Conservation (phyloP, 768 basidiomycete genomes). For the Termitomyces eurrhizus region DNA sequence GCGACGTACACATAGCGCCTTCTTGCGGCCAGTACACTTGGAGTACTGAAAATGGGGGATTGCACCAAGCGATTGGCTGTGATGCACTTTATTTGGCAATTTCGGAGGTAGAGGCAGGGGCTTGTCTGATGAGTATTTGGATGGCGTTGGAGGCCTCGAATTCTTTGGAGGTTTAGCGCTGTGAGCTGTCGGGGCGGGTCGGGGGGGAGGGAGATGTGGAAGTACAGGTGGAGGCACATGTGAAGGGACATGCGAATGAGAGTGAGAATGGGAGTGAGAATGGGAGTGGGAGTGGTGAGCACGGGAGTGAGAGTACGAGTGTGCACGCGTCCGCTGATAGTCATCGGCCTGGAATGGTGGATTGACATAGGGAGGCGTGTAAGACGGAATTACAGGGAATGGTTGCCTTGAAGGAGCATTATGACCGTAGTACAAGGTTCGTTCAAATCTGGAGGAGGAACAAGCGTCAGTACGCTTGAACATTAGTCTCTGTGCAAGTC, state of each 20-base stretch:
- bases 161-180: constrained; percentile 2
- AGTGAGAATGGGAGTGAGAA: constrained; percentile 10
- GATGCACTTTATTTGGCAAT: constrained; percentile 4
- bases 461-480: not conserved
- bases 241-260: constrained; percentile 21
- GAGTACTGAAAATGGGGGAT: constrained; percentile 59
- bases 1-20: constrained; percentile 71
- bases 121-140: constrained; percentile 3
- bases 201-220: not conserved
- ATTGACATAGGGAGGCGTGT: constrained; percentile 10
- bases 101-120: constrained; percentile 4
- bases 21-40: constrained; percentile 72
- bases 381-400: constrained; percentile 7
- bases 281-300: constrained; percentile 14
- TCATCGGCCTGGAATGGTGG: constrained; percentile 2
- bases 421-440: constrained; percentile 13
- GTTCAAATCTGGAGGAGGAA: constrained; percentile 15
- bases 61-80: constrained; percentile 12
- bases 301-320: constrained; percentile 15
- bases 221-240: not conserved
- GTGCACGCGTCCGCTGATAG: constrained; percentile 7
- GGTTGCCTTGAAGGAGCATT: constrained; percentile 11
- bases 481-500: not conserved
- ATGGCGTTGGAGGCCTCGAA: constrained; percentile 1
- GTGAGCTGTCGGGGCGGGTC: not conserved